Evolutionary conservation across 306 rosid species (phyloP), one percentile per base, ranked within the genome.

Genomic region (Cucurbita ficifolia): DNA sequence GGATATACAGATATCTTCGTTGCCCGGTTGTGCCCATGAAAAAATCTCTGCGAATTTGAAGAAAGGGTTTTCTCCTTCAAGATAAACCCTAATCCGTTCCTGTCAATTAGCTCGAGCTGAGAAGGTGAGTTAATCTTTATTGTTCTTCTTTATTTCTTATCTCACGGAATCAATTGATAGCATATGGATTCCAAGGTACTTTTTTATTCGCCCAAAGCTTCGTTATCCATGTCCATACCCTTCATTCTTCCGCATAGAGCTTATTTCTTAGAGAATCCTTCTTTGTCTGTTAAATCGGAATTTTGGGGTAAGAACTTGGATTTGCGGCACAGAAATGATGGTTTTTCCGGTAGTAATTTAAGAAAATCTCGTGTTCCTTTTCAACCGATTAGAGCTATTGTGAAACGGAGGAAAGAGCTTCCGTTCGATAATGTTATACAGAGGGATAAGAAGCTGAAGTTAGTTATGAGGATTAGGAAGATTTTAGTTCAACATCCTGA

Each of bases 341-440:
- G 56, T 74, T 82, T 51, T 72, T 82, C 29, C 10, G 2, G 64
- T 55, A 19, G 53, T 46, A 53, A 45, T 38, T 61, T 73, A 19
- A 76, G 80, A 38, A 83, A 76, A 59, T 19, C 10, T 14, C 80
- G 75, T 68, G 55, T 45, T 10, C 81, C 63, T 4, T 42, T 63
- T 79, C 81, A 76, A 40, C 89, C 96, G 1, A 77, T 89, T 21
- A 82, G 81, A 75, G 92, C 96, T 24, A 88, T 81, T 6, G 95
- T 92, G 76, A 92, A 92, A 83, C 82, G 97, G 76, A 88, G 97
- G 86, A 92, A 92, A 73, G 96, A 92, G 61, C 75, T 72, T 74
- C 86, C 88, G 6, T 86, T 92, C 57, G 96, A 92, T 68, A 92
- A 88, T 72, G 97, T 92, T 21, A 92, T 92, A 11, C 92, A 92